Evolutionary conservation across 2,329 filamentous ascomycete genomes (phyloP), one percentile per base, ranked within the genome.

Genomic region (Calonectria montana): DNA sequence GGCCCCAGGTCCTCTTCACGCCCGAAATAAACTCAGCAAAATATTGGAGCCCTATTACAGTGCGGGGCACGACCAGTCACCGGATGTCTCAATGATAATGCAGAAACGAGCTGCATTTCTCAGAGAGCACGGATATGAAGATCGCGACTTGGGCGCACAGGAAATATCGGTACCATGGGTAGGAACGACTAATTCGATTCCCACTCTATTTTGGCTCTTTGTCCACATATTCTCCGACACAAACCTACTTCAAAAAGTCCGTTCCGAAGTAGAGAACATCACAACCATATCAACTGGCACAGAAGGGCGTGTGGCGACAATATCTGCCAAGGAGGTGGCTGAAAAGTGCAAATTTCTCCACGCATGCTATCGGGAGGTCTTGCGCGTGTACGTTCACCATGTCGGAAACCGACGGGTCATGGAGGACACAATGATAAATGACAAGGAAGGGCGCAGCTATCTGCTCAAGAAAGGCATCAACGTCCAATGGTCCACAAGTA

Each of bases 201-300:
- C 72, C 1, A 59, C 67, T 3, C 15, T 72, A 1, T 73, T 70
- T 39, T 74, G 70, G 72, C 18, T 73, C 15, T 68, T 74, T 43
- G 47, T 45, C 18, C 65, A 68, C 13, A 25, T 68, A 15, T 63
- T 73, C 31, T 65, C 70, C 4, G 23, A 45, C 4, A 64, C 53
- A 4, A 29, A 69, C 15, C 15, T 64, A 7, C n/a, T 50, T 1
- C 3, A 35, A 5, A 39, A 27, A 16, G 21, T 71, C 21, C 69
- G 65, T 13, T 6, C 13, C 15, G 72, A 71, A 21, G 27, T 71
- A 21, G 61, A 70, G 18, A 27, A 16, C 21, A 66, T 65, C 29
- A 27, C 48, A 4, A 15, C 18, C 2, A 48, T 71, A 1, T 29
- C 41, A 0, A 21, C 4, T n/a, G 8, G 41, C 15, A 13, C 16